Evolutionary conservation across 2,329 filamentous ascomycete species (phyloP), one percentile per base, ranked within the genome.

Genomic region (Stagonosporopsis chrysanthemi): DNA sequence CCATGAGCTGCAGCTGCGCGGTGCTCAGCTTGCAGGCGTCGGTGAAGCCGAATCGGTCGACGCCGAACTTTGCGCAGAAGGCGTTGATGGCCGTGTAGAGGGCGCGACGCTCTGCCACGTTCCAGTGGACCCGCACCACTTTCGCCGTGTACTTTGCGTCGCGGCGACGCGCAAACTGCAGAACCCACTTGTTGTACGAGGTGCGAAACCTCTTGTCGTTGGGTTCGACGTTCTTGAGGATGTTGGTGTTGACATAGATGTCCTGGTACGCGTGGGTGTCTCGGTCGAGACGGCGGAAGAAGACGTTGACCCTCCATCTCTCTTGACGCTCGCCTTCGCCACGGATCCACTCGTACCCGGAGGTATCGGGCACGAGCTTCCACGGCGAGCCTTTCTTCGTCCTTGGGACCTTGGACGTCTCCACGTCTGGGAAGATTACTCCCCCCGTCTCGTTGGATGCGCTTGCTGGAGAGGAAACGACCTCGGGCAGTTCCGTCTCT

Each of bases 101-200:
- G 3, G 50, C 58, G 15, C 39, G 36, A 3, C 55, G 56, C 53
- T 64, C 61, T 12, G 42, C 15, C 5, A 44, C 24, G 4, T 24
- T 50, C 55, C 61, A 61, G 50, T 60, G 52, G 2, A 52, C 49
- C 4, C 59, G 33, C 3, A 39, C 19, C 4, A 61, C 19, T 15
- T 45, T 23, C 28, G 53, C 26, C 1, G 46, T 38, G 31, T 61
- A 61, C 7, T 11, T 40, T 8, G 33, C 23, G 22, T 61, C 56
- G 15, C 49, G 46, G 12, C 58, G 61, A 17, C 61, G 58, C 4
- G 42, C 52, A 24, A 63, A 51, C 22, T 64, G 61, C 22, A 60
- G 47, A 3, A 64, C 41, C 61, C 56, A 64, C 24, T 64, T 62
- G 22, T 64, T 64, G 54, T 62, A 62, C 0, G 35, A 35, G n/a